These are phyloP conservation scores for Pythium oligandrum DNA, from an alignment of 352 stramenopile species.

Conservation along the genomic window DNA sequence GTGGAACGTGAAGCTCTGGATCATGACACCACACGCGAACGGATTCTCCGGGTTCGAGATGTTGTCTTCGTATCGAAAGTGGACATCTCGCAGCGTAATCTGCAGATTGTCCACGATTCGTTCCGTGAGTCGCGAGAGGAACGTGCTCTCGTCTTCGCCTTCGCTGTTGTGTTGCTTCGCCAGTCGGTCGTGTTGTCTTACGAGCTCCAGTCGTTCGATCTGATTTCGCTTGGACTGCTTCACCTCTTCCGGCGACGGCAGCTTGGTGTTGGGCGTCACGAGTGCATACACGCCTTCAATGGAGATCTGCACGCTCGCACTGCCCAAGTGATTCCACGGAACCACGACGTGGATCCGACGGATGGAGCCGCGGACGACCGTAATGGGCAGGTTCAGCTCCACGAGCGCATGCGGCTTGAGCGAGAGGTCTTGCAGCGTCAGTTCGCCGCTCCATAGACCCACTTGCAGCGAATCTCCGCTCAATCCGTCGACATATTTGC, in stretches of 20 bases:
- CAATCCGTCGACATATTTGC: constrained; percentile 79
- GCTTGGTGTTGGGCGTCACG: constrained; percentile 53
- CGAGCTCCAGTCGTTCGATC: constrained; percentile 60
- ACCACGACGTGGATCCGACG: constrained; percentile 69
- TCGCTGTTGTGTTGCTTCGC: constrained; percentile 30
- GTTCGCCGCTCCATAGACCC: constrained; percentile 79
- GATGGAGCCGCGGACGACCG: constrained; percentile 54
- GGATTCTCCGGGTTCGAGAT: constrained; percentile 53
- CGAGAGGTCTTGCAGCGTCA: constrained; percentile 61
- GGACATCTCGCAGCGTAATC: constrained; percentile 66
- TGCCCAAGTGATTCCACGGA: constrained; percentile 82
- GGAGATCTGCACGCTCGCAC: constrained; percentile 66
- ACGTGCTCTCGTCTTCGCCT: constrained; percentile 69
- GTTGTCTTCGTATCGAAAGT: constrained; percentile 75
- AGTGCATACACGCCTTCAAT: constrained; percentile 72
- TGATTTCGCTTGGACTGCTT: constrained; percentile 52
- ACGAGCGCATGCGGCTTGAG: constrained; percentile 77
- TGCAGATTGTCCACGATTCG: constrained; percentile 80
- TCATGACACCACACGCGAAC: constrained; percentile 70
- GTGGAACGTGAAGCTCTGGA: constrained; percentile 61
- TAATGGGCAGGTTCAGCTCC: constrained; percentile 69
- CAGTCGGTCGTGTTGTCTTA: constrained; percentile 66
- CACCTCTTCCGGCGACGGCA: constrained; percentile 44
- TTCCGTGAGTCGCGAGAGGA: constrained; percentile 67
- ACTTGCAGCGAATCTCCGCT: constrained; percentile 78